phyloP scores from a whole-genome alignment of 2,329 filamentous ascomycete species.

The Colletotrichum musae region DNA sequence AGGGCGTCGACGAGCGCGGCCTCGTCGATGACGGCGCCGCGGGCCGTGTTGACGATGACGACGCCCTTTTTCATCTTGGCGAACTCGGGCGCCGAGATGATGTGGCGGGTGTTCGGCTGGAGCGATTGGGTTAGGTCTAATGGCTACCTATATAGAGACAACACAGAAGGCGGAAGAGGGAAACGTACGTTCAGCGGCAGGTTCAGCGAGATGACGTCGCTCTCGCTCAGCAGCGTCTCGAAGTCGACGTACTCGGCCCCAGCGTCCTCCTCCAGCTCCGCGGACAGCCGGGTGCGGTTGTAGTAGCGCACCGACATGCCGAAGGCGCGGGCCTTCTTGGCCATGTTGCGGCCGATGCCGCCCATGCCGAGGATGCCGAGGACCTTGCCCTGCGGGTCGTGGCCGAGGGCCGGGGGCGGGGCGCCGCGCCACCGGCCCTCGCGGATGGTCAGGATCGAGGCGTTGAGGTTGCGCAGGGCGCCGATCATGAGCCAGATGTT shows the following conservation, averaged over 20 bases:
- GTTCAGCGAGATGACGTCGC: conserved; percentile 86
- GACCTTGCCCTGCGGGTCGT: conserved; percentile 84
- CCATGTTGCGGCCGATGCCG: conserved; percentile 84
- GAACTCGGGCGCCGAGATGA: conserved; percentile 80
- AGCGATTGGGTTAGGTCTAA: not conserved
- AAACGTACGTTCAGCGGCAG: conserved; percentile 82
- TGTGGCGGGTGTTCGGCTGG: conserved; percentile 77
- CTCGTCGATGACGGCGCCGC: conserved; percentile 87
- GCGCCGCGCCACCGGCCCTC: conserved; percentile 77
- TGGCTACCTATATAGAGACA: not conserved
- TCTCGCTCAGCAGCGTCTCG: conserved; percentile 77
- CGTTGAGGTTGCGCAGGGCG: conserved; percentile 81
- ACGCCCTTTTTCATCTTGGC: conserved; percentile 83
- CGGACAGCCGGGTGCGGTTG: conserved; percentile 75
- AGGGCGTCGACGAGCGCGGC: conserved; percentile 82
- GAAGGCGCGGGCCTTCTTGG: conserved; percentile 80
- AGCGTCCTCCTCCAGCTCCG: conserved; percentile 65
- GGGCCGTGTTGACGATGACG: conserved; percentile 85
- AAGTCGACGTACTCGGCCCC: conserved; percentile 80
- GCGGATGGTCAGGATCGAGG: conserved; percentile 75
- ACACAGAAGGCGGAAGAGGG: not conserved
- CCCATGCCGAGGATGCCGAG: conserved; percentile 90
- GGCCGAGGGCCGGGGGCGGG: conserved; percentile 72
- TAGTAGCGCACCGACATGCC: conserved; percentile 83
- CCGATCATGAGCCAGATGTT: conserved; percentile 87